phyloP scores from a whole-genome alignment of 495 filamentous ascomycete species.

The Hypoxylon intermedium region DNA sequence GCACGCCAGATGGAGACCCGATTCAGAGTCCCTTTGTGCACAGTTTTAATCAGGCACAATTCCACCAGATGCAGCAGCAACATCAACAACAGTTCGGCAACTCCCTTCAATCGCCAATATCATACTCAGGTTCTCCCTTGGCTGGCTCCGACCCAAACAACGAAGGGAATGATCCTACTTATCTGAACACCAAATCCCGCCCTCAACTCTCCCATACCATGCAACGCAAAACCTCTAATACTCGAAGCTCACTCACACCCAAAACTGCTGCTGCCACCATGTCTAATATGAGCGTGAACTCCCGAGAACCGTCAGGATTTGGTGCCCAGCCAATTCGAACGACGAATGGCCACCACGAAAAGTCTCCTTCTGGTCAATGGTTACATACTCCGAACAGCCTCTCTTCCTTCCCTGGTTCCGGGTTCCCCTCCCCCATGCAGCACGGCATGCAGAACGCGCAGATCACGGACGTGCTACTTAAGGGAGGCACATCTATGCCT shows the following conservation, averaged over 20 bases:
- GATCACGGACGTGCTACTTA: slow-evolving; percentile 59
- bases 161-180: slow-evolving; percentile 56
- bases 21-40: slow-evolving; percentile 87
- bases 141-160: slow-evolving; percentile 64
- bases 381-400: slow-evolving; percentile 75
- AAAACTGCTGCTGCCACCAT: slow-evolving; percentile 63
- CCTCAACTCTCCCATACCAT: slow-evolving; percentile 65
- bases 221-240: slow-evolving; percentile 73
- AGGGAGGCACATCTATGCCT: slow-evolving; percentile 63
- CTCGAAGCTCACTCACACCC: slow-evolving; percentile 79
- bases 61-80: slow-evolving; percentile 66
- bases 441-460: slow-evolving; percentile 55
- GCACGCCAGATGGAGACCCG: slow-evolving; percentile 84
- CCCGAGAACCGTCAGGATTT: slow-evolving; percentile 57
- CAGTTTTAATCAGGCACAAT: slow-evolving; percentile 76
- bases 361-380: slow-evolving; percentile 83
- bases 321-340: slow-evolving; percentile 77
- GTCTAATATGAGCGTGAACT: slow-evolving; percentile 46
- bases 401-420: slow-evolving; percentile 81
- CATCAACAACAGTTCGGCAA: slow-evolving; percentile 61
- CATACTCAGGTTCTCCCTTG: slow-evolving; percentile 59
- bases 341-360: slow-evolving; percentile 73
- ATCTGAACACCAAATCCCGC: slow-evolving; percentile 62
- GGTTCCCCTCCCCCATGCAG: slow-evolving; percentile 72
- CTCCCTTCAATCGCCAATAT: slow-evolving; percentile 59